Evolutionary conservation across 352 stramenopile genomes (phyloP).

Genomic region (Pythium apleroticum): DNA sequence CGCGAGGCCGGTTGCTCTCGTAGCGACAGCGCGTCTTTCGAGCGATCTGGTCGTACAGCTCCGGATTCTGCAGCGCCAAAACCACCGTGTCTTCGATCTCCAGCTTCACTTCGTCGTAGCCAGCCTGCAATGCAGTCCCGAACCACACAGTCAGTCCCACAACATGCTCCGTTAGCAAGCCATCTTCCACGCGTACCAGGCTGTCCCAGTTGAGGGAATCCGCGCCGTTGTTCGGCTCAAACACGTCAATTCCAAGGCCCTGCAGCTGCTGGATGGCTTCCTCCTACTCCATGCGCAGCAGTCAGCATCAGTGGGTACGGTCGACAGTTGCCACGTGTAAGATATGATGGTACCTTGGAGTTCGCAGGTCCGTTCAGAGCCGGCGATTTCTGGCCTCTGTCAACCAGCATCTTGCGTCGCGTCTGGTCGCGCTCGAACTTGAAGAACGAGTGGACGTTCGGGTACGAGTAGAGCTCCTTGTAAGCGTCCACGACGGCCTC

Average conservation of each 20-base stretch:
- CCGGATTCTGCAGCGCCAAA: conserved; percentile 89
- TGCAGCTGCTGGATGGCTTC: conserved; percentile 82
- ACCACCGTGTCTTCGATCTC: conserved; percentile 93
- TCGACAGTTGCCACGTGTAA: neutral
- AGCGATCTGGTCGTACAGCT: conserved; percentile 90
- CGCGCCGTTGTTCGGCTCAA: conserved; percentile 59
- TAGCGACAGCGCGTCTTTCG: conserved; percentile 87
- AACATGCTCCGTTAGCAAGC: neutral
- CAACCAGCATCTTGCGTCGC: conserved; percentile 52
- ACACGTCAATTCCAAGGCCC: conserved; percentile 79
- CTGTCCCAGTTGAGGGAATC: conserved; percentile 79
- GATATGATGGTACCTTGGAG: conserved; percentile 35
- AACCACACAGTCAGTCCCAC: neutral
- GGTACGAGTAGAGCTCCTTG: conserved; percentile 82
- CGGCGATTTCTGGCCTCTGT: conserved; percentile 23
- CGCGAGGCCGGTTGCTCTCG: conserved; percentile 88
- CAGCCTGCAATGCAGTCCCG: conserved; percentile 44
- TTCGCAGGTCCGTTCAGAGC: conserved; percentile 27
- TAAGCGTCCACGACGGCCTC: conserved; percentile 80
- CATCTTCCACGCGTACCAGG: conserved; percentile 41
- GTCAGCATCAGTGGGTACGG: neutral
- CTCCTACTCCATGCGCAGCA: conserved; percentile 34
- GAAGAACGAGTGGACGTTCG: conserved; percentile 76
- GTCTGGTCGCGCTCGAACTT: conserved; percentile 60
- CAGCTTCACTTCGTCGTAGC: conserved; percentile 89